Evolutionary conservation across 352 stramenopile species (phyloP).

Genomic region (Globisporangium nunn): DNA sequence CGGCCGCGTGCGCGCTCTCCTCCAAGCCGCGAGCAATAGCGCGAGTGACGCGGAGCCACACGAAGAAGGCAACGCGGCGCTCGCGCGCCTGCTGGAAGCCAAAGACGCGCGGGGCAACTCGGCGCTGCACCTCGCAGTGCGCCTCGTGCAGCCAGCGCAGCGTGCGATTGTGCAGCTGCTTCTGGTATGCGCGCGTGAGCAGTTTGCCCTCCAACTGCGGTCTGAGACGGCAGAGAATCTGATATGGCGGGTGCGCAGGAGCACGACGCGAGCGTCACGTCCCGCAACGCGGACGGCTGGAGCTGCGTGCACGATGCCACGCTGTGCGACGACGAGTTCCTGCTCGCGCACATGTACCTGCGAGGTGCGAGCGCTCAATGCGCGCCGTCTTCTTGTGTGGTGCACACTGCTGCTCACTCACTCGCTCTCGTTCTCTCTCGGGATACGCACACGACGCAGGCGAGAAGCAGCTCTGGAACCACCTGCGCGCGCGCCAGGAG

Average conservation of each 20-base stretch:
- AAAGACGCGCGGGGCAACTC: conserved; percentile 64
- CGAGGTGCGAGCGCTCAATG: conserved; percentile 11
- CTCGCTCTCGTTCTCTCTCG: neutral
- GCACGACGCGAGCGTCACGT: conserved; percentile 26
- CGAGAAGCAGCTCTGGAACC: conserved; percentile 53
- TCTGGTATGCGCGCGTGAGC: conserved; percentile 22
- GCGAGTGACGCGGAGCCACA: neutral
- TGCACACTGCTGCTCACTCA: neutral
- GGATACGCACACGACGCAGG: conserved; percentile 7
- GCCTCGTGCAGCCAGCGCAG: conserved; percentile 55
- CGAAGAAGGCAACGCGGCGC: neutral
- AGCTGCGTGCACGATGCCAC: conserved; percentile 70
- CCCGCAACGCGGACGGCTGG: conserved; percentile 48
- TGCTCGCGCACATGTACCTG: conserved; percentile 65
- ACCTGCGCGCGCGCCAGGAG: conserved; percentile 40
- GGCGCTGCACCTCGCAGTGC: conserved; percentile 63
- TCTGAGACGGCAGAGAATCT: neutral
- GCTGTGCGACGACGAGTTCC: conserved; percentile 66
- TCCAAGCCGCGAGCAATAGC: conserved; percentile 15
- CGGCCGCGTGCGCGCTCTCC: conserved; percentile 20
- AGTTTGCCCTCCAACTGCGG: neutral
- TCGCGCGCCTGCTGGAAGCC: conserved; percentile 38
- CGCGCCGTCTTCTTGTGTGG: neutral
- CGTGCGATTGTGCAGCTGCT: conserved; percentile 51
- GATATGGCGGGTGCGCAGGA: conserved; percentile 13